Base-by-base conservation (phyloP, 148 eudicot genomes). In the Suaeda aralocaspica region DNA sequence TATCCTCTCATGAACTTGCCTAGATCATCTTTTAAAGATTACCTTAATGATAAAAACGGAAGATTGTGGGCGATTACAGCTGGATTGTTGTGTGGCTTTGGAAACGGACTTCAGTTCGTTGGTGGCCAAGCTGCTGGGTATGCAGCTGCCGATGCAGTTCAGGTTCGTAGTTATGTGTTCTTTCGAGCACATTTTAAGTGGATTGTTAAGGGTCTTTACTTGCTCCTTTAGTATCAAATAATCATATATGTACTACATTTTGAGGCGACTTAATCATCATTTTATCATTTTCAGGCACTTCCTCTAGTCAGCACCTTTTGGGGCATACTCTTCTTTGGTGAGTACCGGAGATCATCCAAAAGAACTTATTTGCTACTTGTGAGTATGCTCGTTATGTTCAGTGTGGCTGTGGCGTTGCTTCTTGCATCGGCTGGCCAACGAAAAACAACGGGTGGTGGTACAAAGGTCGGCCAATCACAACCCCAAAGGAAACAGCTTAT, bases 41-140 rank as follows among this genome's bases (percentile, higher is more conserved):
- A 89, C 66, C 31, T 89, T 10, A 68, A 58, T n/a, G 96, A 89
- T 67, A 81, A 87, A 78, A 68, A 92, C 68, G 97, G 97, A 41
- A 74, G 97, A 83, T 78, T 81, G 4, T 92, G 96, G 98, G 98
- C 98, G 28, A 51, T 92, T 22, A 51, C 86, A 55, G 93, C 98
- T 12, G 96, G 96, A 22, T 76, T 92, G 69, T 65, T 89, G 46
- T 89, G 98, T 72, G 93, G 98, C 22, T 86, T 86, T 55, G 98
- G 98, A 1, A 92, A 87, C 51, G 98, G 96, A 19, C 96, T 92
- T 70, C 98, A 92, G 73, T 89, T 92, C 72, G 79, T 92, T 80
- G 97, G 96, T 36, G 97, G 97, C 42, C 84, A 92, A 77, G 92
- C 96, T 44, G 97, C 96, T 61, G 97, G 97, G 5, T 91, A 91